Evolutionary conservation across 164 flowering plant species (phyloP), one percentile per base, ranked within the genome.

Genomic region (Brasenia schreberi): DNA sequence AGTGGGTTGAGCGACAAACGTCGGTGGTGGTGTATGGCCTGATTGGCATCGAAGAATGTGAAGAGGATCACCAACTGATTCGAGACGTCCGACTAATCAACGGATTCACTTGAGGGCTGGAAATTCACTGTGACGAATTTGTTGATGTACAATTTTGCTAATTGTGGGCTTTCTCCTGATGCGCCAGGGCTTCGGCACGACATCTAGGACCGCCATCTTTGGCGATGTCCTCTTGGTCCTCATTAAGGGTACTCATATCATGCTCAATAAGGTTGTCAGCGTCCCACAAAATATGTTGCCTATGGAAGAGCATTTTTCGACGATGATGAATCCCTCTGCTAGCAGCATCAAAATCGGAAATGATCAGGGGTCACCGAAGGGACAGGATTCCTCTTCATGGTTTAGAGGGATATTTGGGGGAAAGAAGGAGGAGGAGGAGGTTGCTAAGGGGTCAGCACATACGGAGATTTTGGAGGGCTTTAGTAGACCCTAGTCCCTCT

Each of bases 221-320:
- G 98, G 98, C 16, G 98, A 95, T 0, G 80, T 81, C 0, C 67
- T 92, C 0, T 75, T 92, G n/a, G 96, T 87, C 52, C 72, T 90
- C 64, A 87, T 90, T 42, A 95, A 92, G 71, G 98, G 98, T 1
- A 90, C 90, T 43, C 92, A 91, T 7, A 87, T 92, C 68, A 80
- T 80, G 86, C 60, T 90, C 5, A 88, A 85, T 62, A 82, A 77
- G 69, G 33, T 84, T 18, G 64, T 82, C 18, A 73, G 81, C 64
- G 80, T 73, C 11, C 94, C 77, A 4, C 87, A 81, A 62, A 11
- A 19, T 18, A 70, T 70, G 33, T 39, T 77, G 2, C 72, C 81
- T 10, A 76, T 82, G 69, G 97, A 88, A 19, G 95, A 84, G 71
- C 80, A 78, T 0, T 14, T 71, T 27, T 77, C 80, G 4, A 43